Percentiles rank a stretch among this genome's conserved stretches.
phyloP scores from a whole-genome alignment of 1,284 basidiomycete species.

The Pyrrhoderma noxium region DNA sequence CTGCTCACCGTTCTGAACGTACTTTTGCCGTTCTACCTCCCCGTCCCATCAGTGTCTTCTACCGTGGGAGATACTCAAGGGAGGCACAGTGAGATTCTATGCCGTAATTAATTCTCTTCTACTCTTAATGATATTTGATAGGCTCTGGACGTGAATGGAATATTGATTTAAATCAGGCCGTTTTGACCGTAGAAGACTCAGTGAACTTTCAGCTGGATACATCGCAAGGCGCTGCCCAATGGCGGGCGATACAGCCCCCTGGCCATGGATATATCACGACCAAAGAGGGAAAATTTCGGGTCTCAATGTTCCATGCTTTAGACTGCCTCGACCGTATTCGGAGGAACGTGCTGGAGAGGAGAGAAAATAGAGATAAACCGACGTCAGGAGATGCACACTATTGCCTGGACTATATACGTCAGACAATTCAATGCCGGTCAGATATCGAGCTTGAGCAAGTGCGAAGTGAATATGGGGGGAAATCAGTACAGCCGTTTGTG shows the following conservation, averaged over 20 bases:
- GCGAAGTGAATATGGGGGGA: conserved; percentile 17
- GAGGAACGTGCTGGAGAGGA: conserved; percentile 10
- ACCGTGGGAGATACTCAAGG: background rate
- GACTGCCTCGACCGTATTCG: conserved; percentile 14
- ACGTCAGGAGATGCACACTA: conserved; percentile 11
- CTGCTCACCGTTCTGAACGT: conserved; percentile 13
- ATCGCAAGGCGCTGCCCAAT: conserved; percentile 14
- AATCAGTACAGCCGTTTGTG: conserved; percentile 17
- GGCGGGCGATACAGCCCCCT: conserved; percentile 11
- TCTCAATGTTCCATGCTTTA: conserved; percentile 17
- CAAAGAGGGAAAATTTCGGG: conserved; percentile 6
- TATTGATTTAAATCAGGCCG: conserved; percentile 10
- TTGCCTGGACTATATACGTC: conserved; percentile 16
- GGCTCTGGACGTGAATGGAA: conserved; percentile 2
- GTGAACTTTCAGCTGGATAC: conserved; percentile 17
- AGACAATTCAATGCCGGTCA: conserved; percentile 16
- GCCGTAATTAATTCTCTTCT: background rate
- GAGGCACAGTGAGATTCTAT: background rate
- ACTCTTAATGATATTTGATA: background rate
- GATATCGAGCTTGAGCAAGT: conserved; percentile 17
- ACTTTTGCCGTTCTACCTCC: conserved; percentile 9
- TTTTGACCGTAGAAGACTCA: conserved; percentile 17
- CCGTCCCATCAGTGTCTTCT: conserved; percentile 5
- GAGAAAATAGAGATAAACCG: conserved; percentile 7
- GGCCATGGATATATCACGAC: conserved; percentile 14